These are phyloP conservation scores for Stereocaulon alpinum DNA, from an alignment of 495 filamentous ascomycete species.

Conservation along the genomic window DNA sequence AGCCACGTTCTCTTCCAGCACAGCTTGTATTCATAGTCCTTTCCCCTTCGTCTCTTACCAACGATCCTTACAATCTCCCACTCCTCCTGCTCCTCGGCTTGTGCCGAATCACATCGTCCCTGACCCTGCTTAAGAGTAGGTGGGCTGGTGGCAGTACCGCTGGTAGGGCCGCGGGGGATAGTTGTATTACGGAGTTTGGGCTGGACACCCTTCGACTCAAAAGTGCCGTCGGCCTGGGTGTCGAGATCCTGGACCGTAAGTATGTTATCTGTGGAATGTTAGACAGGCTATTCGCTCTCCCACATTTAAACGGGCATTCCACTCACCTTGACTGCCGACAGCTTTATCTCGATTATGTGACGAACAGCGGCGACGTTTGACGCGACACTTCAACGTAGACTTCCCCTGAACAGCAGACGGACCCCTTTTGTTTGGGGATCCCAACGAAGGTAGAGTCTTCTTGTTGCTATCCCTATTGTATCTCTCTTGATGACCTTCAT, in stretches of 20 bases:
- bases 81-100: constrained; percentile 4
- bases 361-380: not conserved
- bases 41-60: constrained; percentile 5
- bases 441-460: not conserved
- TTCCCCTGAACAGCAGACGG: not conserved
- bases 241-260: not conserved
- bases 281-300: too few relatives aligned
- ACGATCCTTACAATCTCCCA: constrained; percentile 13
- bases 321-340: not conserved
- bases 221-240: not conserved
- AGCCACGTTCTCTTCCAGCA: constrained; percentile 6
- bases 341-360: not conserved
- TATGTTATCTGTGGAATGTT: too few relatives aligned
- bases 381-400: not conserved
- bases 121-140: not conserved
- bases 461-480: too few relatives aligned
- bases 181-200: too few relatives aligned
- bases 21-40: constrained; percentile 10
- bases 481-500: too few relatives aligned
- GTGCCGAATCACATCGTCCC: constrained; percentile 3
- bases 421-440: not conserved
- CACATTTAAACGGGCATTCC: not conserved
- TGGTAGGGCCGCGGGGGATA: constrained; percentile 5
- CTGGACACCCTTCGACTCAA: constrained; percentile 7
- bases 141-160: not conserved